Base-by-base conservation (phyloP, 768 basidiomycete genomes). In the Panaeolus papilionaceus region DNA sequence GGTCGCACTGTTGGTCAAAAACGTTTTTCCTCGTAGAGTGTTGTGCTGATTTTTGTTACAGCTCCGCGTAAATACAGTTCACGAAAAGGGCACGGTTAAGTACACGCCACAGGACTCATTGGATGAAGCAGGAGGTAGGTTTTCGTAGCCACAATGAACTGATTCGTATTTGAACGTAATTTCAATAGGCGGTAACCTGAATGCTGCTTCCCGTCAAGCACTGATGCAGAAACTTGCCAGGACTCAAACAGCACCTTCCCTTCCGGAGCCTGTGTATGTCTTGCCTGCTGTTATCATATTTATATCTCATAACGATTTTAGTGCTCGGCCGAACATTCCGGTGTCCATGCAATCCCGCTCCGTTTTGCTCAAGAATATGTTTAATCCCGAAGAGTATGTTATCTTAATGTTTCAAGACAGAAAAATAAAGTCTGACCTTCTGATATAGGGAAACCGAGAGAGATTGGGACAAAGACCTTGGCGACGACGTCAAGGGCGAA, bases 191-290 rank as follows among this genome's bases (percentile, higher is more conserved):
- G 94, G 93, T 93, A 95, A 95, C 87, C 89, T 98, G 85, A 98
- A 98, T 84, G 94, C 94, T 85, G 94, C 93, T 76, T 95, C 95
- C 77, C 94, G 98, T 82, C 96, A 98, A 86, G 94, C 95, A 80
- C 94, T 99, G 84, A 99, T 99, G 98, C 95, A 96, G 83, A 99
- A 99, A 90, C 94, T 99, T 88, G 96, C 98, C 79, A 95, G 98
- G 85, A 93, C 89, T 81, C 93, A 94, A 74, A 83, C 87, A 54
- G 79, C 89, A 62, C 80, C 86, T 62, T 76, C 81, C 66, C 84
- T 82, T 74, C 84, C 87, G 71, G 84, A 88, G 73, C 86, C 89
- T 28, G 77, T 87, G 93, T 94, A 80, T 70, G 89, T 77, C 49
- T 61, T 12, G 5, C 62, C 16, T 61, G 62, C 10, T 38, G 2